Evolutionary conservation across 805 yeast genomes (phyloP).

Genomic region (Saccharomyces eubayanus): DNA sequence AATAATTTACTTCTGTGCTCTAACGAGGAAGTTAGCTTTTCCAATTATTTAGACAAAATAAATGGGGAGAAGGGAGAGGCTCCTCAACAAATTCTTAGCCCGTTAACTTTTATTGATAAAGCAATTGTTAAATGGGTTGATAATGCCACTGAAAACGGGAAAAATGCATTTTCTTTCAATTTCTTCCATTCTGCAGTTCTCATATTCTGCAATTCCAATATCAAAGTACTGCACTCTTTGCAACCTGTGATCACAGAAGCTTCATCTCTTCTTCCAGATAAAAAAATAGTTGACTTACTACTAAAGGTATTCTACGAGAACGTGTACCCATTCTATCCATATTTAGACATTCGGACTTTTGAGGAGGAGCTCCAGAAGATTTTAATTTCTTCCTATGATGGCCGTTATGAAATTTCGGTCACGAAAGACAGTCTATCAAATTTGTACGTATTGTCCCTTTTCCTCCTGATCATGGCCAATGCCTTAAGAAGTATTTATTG

Average conservation of each 20-base stretch:
- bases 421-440: constrained; percentile 2
- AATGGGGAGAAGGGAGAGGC: neutral
- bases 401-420: constrained; percentile 2
- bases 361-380: constrained; percentile 5
- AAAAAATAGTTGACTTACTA: constrained; percentile 4
- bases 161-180: constrained; percentile 8
- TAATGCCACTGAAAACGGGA: constrained; percentile 1
- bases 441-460: constrained; percentile 6
- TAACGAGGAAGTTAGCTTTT: neutral
- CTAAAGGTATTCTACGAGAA: constrained; percentile 14
- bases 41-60: neutral
- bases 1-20: neutral
- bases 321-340: constrained; percentile 19
- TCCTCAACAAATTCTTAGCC: constrained; percentile 2
- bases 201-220: constrained; percentile 11
- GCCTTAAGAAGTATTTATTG: constrained; percentile 1
- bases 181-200: constrained; percentile 7
- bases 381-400: neutral
- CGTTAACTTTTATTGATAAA: constrained; percentile 12
- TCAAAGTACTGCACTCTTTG: constrained; percentile 3
- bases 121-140: constrained; percentile 15
- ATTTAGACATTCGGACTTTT: constrained; percentile 12
- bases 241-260: constrained; percentile 9
- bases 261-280: constrained; percentile 8
- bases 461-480: constrained; percentile 5